These are phyloP conservation scores for Pseudisothecium myosuroides DNA, from an alignment of 225 moss, liverwort and hornwort genomes.

Conservation along the genomic window DNA sequence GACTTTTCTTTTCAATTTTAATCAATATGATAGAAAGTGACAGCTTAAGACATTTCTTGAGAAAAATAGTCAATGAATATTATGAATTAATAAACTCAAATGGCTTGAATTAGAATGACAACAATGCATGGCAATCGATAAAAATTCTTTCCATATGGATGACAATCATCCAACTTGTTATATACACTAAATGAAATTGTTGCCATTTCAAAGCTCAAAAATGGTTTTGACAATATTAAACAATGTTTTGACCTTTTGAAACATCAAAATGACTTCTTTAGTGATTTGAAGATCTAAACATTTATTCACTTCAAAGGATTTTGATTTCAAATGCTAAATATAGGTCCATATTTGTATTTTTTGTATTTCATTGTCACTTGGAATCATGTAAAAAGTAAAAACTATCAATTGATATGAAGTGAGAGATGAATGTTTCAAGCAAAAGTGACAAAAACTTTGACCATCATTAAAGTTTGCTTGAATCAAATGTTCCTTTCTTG, in stretches of 20 bases:
- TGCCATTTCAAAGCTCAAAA: not conserved
- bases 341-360: not conserved
- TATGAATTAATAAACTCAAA: too few relatives aligned
- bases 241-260: not conserved
- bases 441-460: not conserved
- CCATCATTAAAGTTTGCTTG: not conserved
- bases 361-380: not conserved
- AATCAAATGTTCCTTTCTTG: not conserved
- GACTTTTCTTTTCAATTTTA: not conserved
- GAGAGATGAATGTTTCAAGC: not conserved
- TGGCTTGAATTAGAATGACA: not conserved
- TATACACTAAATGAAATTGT: not conserved
- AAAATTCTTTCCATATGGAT: not conserved
- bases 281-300: not conserved
- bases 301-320: not conserved
- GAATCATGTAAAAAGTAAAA: not conserved
- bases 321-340: not conserved
- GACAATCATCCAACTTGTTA: too few relatives aligned
- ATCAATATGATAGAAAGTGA: not conserved
- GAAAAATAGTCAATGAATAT: not conserved
- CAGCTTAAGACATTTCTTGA: not conserved
- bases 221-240: not conserved
- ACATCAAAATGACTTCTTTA: not conserved
- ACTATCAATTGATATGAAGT: not conserved
- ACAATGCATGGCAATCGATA: not conserved